Evolutionary conservation across 2,329 filamentous ascomycete species (phyloP), one percentile per base, ranked within the genome.

Genomic region (Fusarium staphyleae): DNA sequence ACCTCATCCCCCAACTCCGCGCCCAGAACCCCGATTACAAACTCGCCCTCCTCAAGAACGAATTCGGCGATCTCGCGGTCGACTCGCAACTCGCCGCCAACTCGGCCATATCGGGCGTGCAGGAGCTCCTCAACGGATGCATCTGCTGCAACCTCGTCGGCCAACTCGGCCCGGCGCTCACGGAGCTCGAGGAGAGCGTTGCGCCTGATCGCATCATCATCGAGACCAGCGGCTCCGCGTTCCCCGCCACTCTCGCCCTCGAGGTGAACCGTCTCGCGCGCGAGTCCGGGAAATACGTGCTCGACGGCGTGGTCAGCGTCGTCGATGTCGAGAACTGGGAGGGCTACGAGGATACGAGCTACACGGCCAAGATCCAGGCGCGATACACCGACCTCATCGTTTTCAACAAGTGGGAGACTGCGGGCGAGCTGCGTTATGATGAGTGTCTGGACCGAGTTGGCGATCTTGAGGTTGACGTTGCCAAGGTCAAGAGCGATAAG

Each of bases 81-180:
- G 95, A 99, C 79, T 95, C 90, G 1, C 90, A 96, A 72, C 87
- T 99, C 24, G 93, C 95, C 13, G 82, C 89, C 0, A 89, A 89
- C 12, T 85, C 85, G 42, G 87, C 93, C 58, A 92, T 99, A 64
- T 88, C 91, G 1, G 93, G 92, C 48, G 93, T 96, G 4, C 89
- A 90, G 66, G 95, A 99, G 75, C 83, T 99, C 1, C 87, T 99
- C 47, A 96, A 96, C 72, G 95, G 93, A 63, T 98, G 95, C 77
- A 98, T 99, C 75, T 99, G 95, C 83, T 99, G 95, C 79, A 98
- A 98, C 72, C 88, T 98, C 19, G 93, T 99, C 55, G 95, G 95
- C 13, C 91, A 96, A 73, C 85, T 99, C 7, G 85, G 86, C 54
- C 86, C 89, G 40, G 93, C 93, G 1, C 86, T 99, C 14, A 77